Evolutionary conservation across 352 stramenopile genomes (phyloP).

Genomic region (Bremia lactucae): DNA sequence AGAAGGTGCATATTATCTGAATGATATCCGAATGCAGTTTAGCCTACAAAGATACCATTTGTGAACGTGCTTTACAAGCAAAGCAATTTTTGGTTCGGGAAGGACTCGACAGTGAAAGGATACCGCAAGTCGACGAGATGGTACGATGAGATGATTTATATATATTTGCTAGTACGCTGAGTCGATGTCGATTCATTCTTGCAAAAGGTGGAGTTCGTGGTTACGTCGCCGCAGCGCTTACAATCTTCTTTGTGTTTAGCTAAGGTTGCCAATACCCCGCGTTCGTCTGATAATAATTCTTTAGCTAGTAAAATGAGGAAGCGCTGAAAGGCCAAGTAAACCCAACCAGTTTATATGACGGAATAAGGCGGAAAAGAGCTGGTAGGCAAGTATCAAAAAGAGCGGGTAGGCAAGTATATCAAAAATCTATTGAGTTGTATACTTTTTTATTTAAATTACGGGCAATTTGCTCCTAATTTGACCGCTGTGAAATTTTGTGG

Average conservation of each 20-base stretch:
- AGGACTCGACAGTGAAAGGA: conserved; percentile 21
- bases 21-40: conserved; percentile 25
- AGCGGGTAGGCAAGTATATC: too few species aligned
- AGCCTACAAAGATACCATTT: conserved; percentile 34
- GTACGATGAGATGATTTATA: conserved; percentile 9
- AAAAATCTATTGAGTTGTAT: too few species aligned
- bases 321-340: too few species aligned
- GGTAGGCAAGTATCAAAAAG: too few species aligned
- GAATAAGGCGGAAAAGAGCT: too few species aligned
- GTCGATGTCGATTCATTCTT: conserved; percentile 2
- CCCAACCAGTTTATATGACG: too few species aligned
- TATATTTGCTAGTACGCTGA: neutral
- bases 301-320: too few species aligned
- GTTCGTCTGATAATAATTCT: too few species aligned
- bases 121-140: conserved; percentile 50
- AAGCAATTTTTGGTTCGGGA: conserved; percentile 37
- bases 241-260: conserved; percentile 60
- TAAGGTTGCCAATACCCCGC: conserved; percentile 14
- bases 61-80: conserved; percentile 42
- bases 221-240: conserved; percentile 35
- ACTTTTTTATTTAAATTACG: too few species aligned
- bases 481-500: too few species aligned
- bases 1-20: neutral
- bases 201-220: conserved; percentile 61
- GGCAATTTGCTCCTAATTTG: too few species aligned